Conservation (phyloP, 768 basidiomycete species). For the Lentinus brumalis region DNA sequence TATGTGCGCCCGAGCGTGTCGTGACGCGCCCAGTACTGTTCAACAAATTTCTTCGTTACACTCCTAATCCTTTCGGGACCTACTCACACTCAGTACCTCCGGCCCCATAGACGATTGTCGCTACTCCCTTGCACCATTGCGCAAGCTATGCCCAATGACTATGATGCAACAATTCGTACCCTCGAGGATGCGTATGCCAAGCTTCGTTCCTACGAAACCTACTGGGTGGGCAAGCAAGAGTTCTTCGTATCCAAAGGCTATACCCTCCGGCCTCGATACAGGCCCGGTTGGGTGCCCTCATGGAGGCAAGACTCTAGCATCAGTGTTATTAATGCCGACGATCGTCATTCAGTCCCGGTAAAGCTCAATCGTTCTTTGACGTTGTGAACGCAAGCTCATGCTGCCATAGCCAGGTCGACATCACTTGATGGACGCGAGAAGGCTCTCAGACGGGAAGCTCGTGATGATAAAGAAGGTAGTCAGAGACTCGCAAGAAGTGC, state of each 20-base stretch:
- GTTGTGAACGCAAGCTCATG: background rate
- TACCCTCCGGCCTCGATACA: constrained; percentile 23
- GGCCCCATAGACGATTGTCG: too few species aligned
- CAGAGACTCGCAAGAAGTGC: constrained; percentile 6
- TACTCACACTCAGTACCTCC: too few species aligned
- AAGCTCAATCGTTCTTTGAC: background rate
- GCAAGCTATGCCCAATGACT: too few species aligned
- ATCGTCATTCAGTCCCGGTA: background rate
- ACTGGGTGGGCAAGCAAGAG: background rate
- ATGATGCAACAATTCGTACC: too few species aligned
- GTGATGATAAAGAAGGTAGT: constrained; percentile 20
- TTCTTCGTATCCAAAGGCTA: constrained; percentile 19
- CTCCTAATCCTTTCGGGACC: too few species aligned
- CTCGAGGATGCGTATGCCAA: too few species aligned
- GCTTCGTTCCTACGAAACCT: too few species aligned
- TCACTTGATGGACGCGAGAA: constrained; percentile 20
- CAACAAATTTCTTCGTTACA: too few species aligned
- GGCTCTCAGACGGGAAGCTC: constrained; percentile 20
- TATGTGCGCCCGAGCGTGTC: too few species aligned
- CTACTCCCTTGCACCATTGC: too few species aligned
- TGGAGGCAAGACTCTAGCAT: background rate
- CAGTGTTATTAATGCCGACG: background rate
- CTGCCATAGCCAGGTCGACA: background rate
- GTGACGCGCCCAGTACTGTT: too few species aligned
- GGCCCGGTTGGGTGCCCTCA: constrained; percentile 16